Base-by-base conservation (phyloP, 2,329 filamentous ascomycete genomes). In the Microcyclospora pomicola region DNA sequence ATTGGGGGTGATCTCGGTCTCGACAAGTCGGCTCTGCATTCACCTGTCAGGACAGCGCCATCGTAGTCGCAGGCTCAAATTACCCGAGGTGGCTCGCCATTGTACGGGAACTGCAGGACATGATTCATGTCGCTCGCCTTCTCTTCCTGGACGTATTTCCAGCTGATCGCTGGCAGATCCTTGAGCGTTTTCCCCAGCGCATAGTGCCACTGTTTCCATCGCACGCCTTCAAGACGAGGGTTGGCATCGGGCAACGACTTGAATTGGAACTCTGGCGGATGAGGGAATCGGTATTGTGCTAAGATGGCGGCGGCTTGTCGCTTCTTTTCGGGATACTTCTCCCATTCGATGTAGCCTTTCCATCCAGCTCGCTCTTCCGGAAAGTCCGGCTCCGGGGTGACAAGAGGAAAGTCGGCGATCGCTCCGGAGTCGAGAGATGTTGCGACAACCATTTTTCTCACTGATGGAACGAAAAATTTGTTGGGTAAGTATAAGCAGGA, bases 301-400 rank as follows among this genome's bases (percentile, higher is more conserved):
- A 79, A 51, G 34, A 79, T 69, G 39, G 72, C 64, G 34, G 69
- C 66, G 0, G 73, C 77, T 33, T 68, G 60, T 16, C 64, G 66
- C 49, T 78, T 79, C 56, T 80, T 82, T 34, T 80, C 74, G 0
- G 78, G 77, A 38, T 80, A 78, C 10, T 73, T 67, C 51, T 81
- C 77, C 77, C 77, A 81, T 49, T 81, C 77, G 5, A 83, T 65
- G 42, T 80, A 82, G 6, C 72, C 62, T 45, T 58, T 60, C 63
- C 64, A 66, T 2, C 62, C 63, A 28, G 53, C 43, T 9, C 52
- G 47, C 41, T 66, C 64, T 34, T 60, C 52, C 3, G 50, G 43
- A 36, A 66, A 66, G 24, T 59, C 49, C 35, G 68, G 63, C 13
- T 40, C 42, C 9, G 35, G 35, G 9, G 36, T 32, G 14, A 32